A percentile compares a stretch with the other conserved stretches of the same genome.
phyloP scores from a whole-genome alignment of 805 yeast genomes.

The Grigorovia yakushimaensis region DNA sequence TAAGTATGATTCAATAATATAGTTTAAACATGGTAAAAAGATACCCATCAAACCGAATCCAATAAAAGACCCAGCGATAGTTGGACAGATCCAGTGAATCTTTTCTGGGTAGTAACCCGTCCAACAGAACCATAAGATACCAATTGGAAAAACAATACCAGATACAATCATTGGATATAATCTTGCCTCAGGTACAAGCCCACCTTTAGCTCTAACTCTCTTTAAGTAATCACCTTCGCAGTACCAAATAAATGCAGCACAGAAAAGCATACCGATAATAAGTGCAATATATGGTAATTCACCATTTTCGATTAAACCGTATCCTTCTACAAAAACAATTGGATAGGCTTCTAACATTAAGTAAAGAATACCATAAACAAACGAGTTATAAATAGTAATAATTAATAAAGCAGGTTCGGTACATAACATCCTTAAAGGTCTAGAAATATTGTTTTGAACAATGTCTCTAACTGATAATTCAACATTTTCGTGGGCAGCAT shows the following conservation, averaged over 20 bases:
- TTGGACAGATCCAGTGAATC: constrained; percentile 79
- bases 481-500: constrained; percentile 64
- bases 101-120: constrained; percentile 61
- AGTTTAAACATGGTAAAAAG: constrained; percentile 61
- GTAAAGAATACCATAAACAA: constrained; percentile 72
- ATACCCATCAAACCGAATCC: constrained; percentile 63
- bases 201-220: constrained; percentile 42
- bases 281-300: constrained; percentile 76
- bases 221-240: constrained; percentile 44
- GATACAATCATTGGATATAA: constrained; percentile 69
- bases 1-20: constrained; percentile 62
- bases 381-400: constrained; percentile 62
- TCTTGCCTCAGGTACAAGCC: constrained; percentile 69
- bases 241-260: constrained; percentile 39
- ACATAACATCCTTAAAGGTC: constrained; percentile 60
- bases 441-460: constrained; percentile 48
- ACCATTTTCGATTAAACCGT: constrained; percentile 40
- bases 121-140: constrained; percentile 84
- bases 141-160: constrained; percentile 60
- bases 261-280: constrained; percentile 51
- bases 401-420: constrained; percentile 66
- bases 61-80: constrained; percentile 50
- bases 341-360: constrained; percentile 70
- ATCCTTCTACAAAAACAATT: constrained; percentile 52
- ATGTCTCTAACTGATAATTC: constrained; percentile 49